Evolutionary conservation across 345 rosid genomes (phyloP), one percentile per base, ranked within the genome.

Genomic region (Gynandropsis gynandra): DNA sequence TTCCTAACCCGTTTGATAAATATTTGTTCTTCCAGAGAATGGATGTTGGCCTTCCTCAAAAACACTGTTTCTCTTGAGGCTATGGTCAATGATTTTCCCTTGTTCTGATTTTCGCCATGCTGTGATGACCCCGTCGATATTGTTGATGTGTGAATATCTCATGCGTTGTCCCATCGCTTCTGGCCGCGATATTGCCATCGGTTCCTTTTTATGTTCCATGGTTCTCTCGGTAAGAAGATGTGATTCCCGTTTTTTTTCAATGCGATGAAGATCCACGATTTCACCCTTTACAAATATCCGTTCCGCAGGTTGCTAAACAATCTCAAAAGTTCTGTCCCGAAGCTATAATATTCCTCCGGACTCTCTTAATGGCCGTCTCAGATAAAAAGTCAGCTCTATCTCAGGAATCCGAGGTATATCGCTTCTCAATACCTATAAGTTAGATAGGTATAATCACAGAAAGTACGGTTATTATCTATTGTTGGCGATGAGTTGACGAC

Each of bases 51-150:
- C 98, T 31, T 77, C 89, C 58, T 72, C 79, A 69, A 87, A 92
- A 75, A 92, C 95, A 11, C 52, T 92, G 67, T 79, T 74, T 63
- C 82, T 92, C 50, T 71, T 92, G 77, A 76, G 84, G 76, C 70
- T 92, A 53, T 87, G 98, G 98, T 87, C 93, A 24, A 72, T 82
- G 86, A 68, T 85, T 67, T 92, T 92, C 61, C 97, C 97, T 4
- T 79, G 97, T 73, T 92, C 98, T 0, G 98, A 92, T 71, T 92
- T 77, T 33, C 95, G 93, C 17, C 98, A 87, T 61, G 86, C 58
- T 49, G 98, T 92, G 66, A 87, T 81, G 86, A 87, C 97, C 19
- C 98, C 95, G 1, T 83, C 82, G 24, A 61, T 81, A 61, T 48
- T 85, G 59, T 70, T 85, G 75, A 87, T 87, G 87, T 77, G 90